Evolutionary conservation across 164 flowering plant species (phyloP).

Genomic region (Umbilicus rupestris): DNA sequence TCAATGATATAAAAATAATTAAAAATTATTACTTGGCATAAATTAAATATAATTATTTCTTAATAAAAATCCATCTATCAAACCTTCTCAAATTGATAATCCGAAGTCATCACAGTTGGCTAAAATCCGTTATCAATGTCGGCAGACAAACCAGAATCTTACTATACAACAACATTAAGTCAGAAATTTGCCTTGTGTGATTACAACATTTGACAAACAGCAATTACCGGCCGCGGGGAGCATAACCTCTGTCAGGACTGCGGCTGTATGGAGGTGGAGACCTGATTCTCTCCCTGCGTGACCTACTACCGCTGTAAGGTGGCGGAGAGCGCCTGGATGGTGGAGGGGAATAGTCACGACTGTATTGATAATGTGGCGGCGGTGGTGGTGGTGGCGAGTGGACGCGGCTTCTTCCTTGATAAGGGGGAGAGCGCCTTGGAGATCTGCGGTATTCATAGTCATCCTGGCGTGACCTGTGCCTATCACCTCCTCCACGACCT

Average conservation of each 20-base stretch:
- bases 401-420: background rate
- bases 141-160: too few species aligned
- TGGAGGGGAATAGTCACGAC: background rate
- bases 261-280: background rate
- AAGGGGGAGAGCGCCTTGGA: slow-evolving; percentile 2
- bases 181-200: background rate
- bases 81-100: too few species aligned
- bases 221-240: background rate
- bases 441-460: slow-evolving; percentile 6
- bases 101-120: too few species aligned
- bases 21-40: too few species aligned
- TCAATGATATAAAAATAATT: too few species aligned
- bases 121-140: too few species aligned
- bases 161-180: background rate
- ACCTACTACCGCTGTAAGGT: background rate
- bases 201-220: background rate
- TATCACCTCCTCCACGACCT: slow-evolving; percentile 4
- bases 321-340: background rate
- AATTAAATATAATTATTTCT: too few species aligned
- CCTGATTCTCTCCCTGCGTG: slow-evolving; percentile 2
- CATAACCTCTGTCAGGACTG: slow-evolving; percentile 1
- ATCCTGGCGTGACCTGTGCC: background rate
- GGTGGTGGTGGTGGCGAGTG: slow-evolving; percentile 1
- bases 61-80: too few species aligned
- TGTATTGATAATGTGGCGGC: background rate